Base-by-base conservation (phyloP, 495 filamentous ascomycete genomes). In the Podospora tetraspora region DNA sequence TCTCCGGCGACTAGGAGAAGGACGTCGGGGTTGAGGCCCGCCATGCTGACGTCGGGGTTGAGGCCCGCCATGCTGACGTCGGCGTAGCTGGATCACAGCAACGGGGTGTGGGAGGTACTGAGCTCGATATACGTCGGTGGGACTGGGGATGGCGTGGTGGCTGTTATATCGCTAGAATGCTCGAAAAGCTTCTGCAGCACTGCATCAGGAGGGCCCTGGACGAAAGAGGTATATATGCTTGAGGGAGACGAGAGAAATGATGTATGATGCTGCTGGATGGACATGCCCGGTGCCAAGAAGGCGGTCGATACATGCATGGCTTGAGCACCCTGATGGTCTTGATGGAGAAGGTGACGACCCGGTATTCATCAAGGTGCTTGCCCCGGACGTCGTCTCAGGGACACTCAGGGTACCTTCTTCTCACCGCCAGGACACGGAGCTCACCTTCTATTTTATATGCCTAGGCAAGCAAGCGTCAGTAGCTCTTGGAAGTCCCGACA, bases 1-100 rank as follows among this genome's bases (percentile, higher is more conserved):
- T 65, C 34, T 56, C 76, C 68, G 12, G 73, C 76, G n/a, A 78
- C 37, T 16, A 23, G 32, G 24, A 81, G 71, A 27, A 75, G 10
- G 23, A 79, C n/a, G 1, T 79, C 76, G 24, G 65, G 57, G 57
- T 56, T 16, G 24, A 72, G 24, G 16, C 6, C 3, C 23, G 63
- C 22, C 64, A 60, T 69, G 61, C 43, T 57, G 52, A 34, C 13
- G 25, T 52, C 76, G 24, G 65, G 57, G 57, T 56, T 16, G 24
- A 72, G 24, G 16, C 6, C 3, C 23, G 63, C 22, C 64, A 61
- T 69, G 61, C 25, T 57, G 52, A 24, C 16, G 27, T 25, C 25
- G 43, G 62, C 21, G 43, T 56, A 29, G 29, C 22, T 32, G 61
- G 19, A 16, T 32, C 32, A 9, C 19, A 62, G 29, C 34, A 43